Percentiles rank a stretch among this genome's conserved stretches.
Evolutionary conservation across 1,284 basidiomycete species (phyloP).

Genomic region (Ganoderma sinense): DNA sequence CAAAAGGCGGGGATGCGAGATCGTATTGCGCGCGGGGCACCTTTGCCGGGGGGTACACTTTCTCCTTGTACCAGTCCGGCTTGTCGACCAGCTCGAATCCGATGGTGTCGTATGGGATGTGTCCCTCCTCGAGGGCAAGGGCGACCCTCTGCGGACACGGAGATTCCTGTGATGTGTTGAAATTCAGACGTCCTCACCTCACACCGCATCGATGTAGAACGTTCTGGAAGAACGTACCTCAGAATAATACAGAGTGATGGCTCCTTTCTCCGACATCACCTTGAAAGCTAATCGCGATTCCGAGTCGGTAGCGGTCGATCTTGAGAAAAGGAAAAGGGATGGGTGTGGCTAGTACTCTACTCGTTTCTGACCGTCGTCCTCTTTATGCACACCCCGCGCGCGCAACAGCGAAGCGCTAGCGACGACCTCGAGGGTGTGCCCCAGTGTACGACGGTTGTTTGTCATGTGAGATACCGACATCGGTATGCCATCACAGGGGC

Average conservation of each 20-base stretch:
- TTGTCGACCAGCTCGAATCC: constrained; percentile 41
- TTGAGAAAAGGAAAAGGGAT: not conserved
- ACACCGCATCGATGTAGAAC: no score
- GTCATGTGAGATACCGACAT: not conserved
- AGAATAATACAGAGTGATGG: not conserved
- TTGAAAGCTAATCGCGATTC: not conserved
- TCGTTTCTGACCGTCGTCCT: no score
- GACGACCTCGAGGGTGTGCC: no score
- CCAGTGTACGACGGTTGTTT: not conserved
- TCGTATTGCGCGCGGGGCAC: not conserved
- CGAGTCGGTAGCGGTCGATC: no score
- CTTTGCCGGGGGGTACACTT: constrained; percentile 42
- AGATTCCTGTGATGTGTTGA: constrained; percentile 3
- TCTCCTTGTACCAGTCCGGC: constrained; percentile 42
- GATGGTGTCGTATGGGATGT: constrained; percentile 25
- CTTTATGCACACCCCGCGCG: not conserved
- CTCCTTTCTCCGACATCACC: not conserved
- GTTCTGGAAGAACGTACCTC: not conserved
- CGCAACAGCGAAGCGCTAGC: no score
- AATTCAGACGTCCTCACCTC: no score
- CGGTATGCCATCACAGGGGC: no score
- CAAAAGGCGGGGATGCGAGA: constrained; percentile 17
- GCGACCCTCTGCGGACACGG: constrained; percentile 2
- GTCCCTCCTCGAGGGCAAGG: constrained; percentile 24
- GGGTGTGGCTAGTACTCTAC: not conserved